Evolutionary conservation across 2,329 filamentous ascomycete genomes (phyloP).

Genomic region (Monosporascus sp.): DNA sequence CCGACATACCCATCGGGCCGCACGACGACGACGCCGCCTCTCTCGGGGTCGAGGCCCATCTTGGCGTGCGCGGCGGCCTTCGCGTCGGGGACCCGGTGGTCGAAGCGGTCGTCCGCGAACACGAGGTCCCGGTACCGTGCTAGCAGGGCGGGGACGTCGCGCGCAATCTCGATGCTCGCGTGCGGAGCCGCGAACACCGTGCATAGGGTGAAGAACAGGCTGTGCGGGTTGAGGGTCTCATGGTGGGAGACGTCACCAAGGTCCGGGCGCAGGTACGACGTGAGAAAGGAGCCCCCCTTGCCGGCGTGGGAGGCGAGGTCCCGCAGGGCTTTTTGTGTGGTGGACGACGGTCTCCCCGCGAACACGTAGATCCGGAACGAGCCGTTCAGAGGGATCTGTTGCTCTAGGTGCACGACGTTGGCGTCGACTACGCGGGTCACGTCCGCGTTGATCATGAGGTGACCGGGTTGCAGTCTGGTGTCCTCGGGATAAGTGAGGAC

Average conservation of each 20-base stretch:
- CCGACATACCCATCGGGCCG: conserved; percentile 85
- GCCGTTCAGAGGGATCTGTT: conserved; percentile 83
- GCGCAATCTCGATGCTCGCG: conserved; percentile 64
- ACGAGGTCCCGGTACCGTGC: conserved; percentile 74
- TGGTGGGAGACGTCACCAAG: conserved; percentile 62
- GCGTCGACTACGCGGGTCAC: conserved; percentile 85
- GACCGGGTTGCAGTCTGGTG: conserved; percentile 65
- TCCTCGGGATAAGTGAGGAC: conserved; percentile 57
- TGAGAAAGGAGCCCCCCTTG: conserved; percentile 59
- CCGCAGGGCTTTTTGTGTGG: conserved; percentile 51
- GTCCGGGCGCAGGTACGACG: conserved; percentile 57
- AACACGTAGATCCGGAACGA: conserved; percentile 84
- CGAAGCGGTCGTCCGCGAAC: conserved; percentile 79
- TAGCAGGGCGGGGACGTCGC: conserved; percentile 64
- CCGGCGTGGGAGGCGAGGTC: conserved; percentile 58
- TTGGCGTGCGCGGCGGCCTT: conserved; percentile 76
- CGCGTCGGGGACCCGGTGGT: conserved; percentile 63
- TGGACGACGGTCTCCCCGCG: conserved; percentile 60
- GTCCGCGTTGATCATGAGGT: conserved; percentile 69
- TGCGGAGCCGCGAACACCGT: conserved; percentile 67
- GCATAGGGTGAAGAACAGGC: conserved; percentile 72
- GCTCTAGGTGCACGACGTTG: conserved; percentile 85
- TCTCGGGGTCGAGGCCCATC: conserved; percentile 70
- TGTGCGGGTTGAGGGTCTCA: conserved; percentile 81
- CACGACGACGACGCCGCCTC: conserved; percentile 76